A percentile compares a stretch with the other conserved stretches of the same genome.
These are phyloP conservation scores for Thalia dealbata DNA, from an alignment of 176 grass and related monocot species.

Conservation along the genomic window DNA sequence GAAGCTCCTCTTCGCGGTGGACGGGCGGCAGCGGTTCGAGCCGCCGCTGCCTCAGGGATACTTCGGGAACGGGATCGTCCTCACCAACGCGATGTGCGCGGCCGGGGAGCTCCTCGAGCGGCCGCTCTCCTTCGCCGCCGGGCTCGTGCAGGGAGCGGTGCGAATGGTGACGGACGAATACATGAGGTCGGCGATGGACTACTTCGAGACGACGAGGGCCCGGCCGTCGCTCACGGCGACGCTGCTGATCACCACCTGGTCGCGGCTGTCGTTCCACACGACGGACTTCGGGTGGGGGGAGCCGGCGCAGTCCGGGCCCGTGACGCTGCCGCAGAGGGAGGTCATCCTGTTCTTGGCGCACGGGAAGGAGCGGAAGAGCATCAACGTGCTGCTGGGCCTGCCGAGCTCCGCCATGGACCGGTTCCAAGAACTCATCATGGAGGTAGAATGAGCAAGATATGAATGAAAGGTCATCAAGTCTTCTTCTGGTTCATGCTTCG, in stretches of 20 bases:
- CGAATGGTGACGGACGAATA: constrained; percentile 70
- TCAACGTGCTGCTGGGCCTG: constrained; percentile 84
- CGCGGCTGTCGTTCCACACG: constrained; percentile 55
- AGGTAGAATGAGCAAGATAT: constrained; percentile 11
- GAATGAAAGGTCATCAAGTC: too few species aligned
- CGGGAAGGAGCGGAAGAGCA: constrained; percentile 66
- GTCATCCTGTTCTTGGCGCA: constrained; percentile 83
- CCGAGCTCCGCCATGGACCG: constrained; percentile 64
- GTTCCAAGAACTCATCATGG: constrained; percentile 77
- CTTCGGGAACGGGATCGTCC: constrained; percentile 85
- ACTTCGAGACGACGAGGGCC: constrained; percentile 70
- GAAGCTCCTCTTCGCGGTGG: constrained; percentile 91
- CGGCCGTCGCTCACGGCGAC: constrained; percentile 73
- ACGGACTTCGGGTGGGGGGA: constrained; percentile 87
- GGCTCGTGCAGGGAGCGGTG: constrained; percentile 54
- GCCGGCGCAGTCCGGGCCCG: constrained; percentile 65
- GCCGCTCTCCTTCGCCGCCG: constrained; percentile 42
- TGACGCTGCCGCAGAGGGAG: constrained; percentile 86
- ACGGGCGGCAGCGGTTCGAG: constrained; percentile 49
- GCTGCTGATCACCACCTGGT: constrained; percentile 90
- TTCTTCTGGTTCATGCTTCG: neutral
- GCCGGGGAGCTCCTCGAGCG: constrained; percentile 40
- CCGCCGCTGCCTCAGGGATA: constrained; percentile 54
- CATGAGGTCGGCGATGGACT: constrained; percentile 86
- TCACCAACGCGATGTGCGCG: constrained; percentile 45